phyloP scores from a whole-genome alignment of 805 yeast genomes.

The Starmerella lactis-condensi region DNA sequence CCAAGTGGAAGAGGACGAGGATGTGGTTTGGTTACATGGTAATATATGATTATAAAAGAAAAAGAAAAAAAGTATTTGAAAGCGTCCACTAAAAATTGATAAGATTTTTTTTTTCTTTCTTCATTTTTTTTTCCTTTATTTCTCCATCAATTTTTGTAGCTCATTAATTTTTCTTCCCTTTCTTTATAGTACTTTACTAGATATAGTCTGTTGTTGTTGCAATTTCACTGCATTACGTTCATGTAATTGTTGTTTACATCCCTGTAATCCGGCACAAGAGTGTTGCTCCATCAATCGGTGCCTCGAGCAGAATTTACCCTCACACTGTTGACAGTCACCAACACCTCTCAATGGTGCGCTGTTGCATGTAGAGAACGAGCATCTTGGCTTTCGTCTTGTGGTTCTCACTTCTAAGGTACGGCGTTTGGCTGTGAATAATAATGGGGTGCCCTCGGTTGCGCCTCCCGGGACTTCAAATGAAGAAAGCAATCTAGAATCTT shows the following conservation, averaged over 20 bases:
- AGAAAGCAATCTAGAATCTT: constrained; percentile 19
- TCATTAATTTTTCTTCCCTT: no score
- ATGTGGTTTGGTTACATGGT: no score
- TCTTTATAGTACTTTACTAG: constrained; percentile 38
- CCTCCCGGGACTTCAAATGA: constrained; percentile 19
- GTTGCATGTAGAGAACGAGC: constrained; percentile 40
- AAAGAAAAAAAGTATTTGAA: no score
- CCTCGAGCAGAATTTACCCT: constrained; percentile 69
- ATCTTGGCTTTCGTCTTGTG: constrained; percentile 28
- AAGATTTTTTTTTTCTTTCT: no score
- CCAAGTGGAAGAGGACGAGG: no score
- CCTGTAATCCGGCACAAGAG: constrained; percentile 54
- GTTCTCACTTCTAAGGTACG: constrained; percentile 18
- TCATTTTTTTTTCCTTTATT: no score
- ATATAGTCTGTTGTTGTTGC: constrained; percentile 68
- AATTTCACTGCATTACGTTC: constrained; percentile 70
- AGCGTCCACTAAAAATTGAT: no score
- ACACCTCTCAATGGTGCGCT: constrained; percentile 45
- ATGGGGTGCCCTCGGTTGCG: constrained; percentile 18
- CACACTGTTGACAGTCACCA: constrained; percentile 73
- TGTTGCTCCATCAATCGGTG: constrained; percentile 79
- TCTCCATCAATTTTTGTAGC: no score
- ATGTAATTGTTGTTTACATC: constrained; percentile 66
- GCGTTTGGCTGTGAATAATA: constrained; percentile 17
- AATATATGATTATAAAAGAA: no score